A percentile compares a stretch with the other conserved stretches of the same genome.
These are phyloP conservation scores for Aurantiochytrium sp. DNA, from an alignment of 108 stramenopile genomes.

Conservation along the genomic window DNA sequence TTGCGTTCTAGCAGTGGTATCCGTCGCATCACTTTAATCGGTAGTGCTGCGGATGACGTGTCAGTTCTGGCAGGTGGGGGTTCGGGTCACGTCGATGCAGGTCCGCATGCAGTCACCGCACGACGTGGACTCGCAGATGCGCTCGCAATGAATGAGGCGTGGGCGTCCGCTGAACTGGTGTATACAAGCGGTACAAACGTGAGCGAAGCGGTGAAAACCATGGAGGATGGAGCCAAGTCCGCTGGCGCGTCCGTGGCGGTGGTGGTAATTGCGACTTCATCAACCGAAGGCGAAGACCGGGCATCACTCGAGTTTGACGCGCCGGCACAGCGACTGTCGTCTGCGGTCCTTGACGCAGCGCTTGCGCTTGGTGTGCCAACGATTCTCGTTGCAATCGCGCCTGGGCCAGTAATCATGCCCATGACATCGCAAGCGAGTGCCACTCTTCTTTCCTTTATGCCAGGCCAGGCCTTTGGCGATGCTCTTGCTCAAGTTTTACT, in stretches of 20 bases:
- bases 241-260: conserved; percentile 23
- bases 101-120: not conserved
- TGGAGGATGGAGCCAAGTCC: not conserved
- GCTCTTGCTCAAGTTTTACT: conserved; percentile 61
- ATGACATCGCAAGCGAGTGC: conserved; percentile 32
- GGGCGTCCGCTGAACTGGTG: not conserved
- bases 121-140: not conserved
- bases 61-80: not conserved
- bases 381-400: conserved; percentile 31
- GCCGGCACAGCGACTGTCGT: conserved; percentile 42
- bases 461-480: conserved; percentile 56
- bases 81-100: not conserved
- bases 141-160: not conserved
- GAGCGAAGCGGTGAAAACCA: not conserved
- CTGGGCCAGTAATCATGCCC: conserved; percentile 49
- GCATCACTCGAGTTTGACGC: conserved; percentile 23
- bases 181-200: not conserved
- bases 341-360: conserved; percentile 28
- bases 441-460: conserved; percentile 50
- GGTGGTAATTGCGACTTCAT: conserved; percentile 52
- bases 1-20: not conserved
- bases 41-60: not conserved
- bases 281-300: conserved; percentile 61
- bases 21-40: conserved; percentile 4
- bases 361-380: conserved; percentile 15